Evolutionary conservation across 2,329 filamentous ascomycete genomes (phyloP).

Genomic region (Diaporthe australafricana): DNA sequence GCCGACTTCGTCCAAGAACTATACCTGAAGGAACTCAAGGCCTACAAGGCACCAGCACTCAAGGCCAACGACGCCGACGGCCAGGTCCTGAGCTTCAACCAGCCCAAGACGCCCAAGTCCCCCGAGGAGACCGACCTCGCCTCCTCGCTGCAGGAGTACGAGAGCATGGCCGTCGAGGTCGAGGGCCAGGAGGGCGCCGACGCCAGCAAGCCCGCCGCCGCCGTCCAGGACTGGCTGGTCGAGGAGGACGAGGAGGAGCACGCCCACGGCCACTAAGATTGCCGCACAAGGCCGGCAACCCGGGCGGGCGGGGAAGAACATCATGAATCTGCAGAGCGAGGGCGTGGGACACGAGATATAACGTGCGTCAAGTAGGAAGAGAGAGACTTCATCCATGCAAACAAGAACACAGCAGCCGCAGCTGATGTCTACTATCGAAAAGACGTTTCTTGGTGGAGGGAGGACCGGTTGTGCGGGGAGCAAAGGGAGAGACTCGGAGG

Average conservation of each 20-base stretch:
- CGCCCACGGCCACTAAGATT: constrained; percentile 59
- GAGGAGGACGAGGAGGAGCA: constrained; percentile 72
- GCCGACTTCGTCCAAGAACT: constrained; percentile 98
- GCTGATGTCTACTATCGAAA: constrained; percentile 19
- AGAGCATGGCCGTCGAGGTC: constrained; percentile 92
- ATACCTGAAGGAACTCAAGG: constrained; percentile 95
- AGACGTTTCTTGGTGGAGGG: background rate
- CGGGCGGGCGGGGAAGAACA: background rate
- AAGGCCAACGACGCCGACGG: constrained; percentile 90
- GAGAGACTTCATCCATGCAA: constrained; percentile 22
- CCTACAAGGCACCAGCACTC: constrained; percentile 87
- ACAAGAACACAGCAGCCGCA: constrained; percentile 10
- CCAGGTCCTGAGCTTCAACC: constrained; percentile 87
- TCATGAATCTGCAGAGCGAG: background rate
- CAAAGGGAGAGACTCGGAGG: constrained; percentile 37
- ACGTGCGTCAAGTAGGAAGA: constrained; percentile 12
- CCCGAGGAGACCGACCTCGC: constrained; percentile 96
- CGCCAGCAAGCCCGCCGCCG: constrained; percentile 69
- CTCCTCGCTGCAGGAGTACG: constrained; percentile 92
- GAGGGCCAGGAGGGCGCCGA: constrained; percentile 82
- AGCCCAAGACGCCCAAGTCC: constrained; percentile 84
- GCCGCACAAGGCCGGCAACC: constrained; percentile 14
- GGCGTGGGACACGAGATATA: background rate
- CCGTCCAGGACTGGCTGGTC: constrained; percentile 82
- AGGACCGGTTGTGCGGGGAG: constrained; percentile 10